These are phyloP conservation scores for Penicillium brevicompactum DNA, from an alignment of 2,329 filamentous ascomycete genomes.

Conservation along the genomic window DNA sequence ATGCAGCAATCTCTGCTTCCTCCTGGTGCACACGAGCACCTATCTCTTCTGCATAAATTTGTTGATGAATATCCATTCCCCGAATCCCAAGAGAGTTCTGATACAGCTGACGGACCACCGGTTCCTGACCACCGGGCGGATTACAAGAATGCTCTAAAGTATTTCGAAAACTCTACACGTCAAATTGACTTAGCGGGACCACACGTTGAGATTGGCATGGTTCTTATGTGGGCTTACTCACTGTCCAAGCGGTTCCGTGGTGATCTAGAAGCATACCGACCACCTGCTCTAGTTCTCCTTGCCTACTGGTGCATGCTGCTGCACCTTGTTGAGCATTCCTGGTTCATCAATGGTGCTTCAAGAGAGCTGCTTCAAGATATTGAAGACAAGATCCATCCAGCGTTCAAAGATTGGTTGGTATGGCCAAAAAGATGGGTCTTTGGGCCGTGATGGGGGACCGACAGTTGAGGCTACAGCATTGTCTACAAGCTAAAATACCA, in stretches of 20 bases:
- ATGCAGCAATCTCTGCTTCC: slow-evolving; percentile 19
- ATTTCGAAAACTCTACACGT: slow-evolving; percentile 10
- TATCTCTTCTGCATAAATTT: slow-evolving; percentile 14
- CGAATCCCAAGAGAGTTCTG: background rate
- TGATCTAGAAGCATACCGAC: slow-evolving; percentile 13
- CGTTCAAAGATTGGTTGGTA: slow-evolving; percentile 16
- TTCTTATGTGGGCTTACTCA: slow-evolving; percentile 20
- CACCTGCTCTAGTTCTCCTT: slow-evolving; percentile 19
- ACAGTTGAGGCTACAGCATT: background rate
- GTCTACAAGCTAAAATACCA: too few relatives aligned
- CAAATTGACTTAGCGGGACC: slow-evolving; percentile 20
- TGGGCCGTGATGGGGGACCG: background rate
- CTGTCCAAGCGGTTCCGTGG: slow-evolving; percentile 17
- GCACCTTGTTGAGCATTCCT: slow-evolving; percentile 14
- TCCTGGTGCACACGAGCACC: slow-evolving; percentile 15
- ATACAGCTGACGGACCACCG: background rate
- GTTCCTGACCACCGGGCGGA: slow-evolving; percentile 9
- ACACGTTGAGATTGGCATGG: slow-evolving; percentile 20
- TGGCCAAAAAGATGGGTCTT: slow-evolving; percentile 22
- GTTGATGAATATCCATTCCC: slow-evolving; percentile 19
- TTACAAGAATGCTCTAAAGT: slow-evolving; percentile 13
- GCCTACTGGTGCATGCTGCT: slow-evolving; percentile 21
- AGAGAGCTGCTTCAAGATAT: slow-evolving; percentile 19
- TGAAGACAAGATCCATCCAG: slow-evolving; percentile 15
- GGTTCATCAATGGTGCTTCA: slow-evolving; percentile 16